These are phyloP conservation scores for Fusarium gaditjirri DNA, from an alignment of 2,329 filamentous ascomycete genomes.

Conservation along the genomic window DNA sequence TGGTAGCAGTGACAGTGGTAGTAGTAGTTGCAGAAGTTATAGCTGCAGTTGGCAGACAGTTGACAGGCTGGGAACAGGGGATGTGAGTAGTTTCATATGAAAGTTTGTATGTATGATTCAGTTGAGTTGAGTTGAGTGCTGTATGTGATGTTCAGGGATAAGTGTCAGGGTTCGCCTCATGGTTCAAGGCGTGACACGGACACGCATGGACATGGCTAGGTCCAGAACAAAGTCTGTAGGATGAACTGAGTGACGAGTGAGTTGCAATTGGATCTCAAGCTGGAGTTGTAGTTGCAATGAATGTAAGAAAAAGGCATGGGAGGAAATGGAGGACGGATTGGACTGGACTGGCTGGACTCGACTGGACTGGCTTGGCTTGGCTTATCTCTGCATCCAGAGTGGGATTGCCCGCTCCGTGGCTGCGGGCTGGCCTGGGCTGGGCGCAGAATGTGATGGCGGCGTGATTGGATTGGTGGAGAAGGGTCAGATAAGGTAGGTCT, in stretches of 20 bases:
- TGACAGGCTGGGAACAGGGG: conserved; percentile 27
- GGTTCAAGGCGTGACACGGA: conserved; percentile 35
- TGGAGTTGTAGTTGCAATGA: conserved; percentile 3
- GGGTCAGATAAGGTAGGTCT: conserved; percentile 33
- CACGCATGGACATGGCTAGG: conserved; percentile 31
- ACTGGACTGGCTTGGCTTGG: background rate
- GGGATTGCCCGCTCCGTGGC: conserved; percentile 21
- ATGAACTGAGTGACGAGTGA: conserved; percentile 23
- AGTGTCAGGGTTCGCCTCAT: conserved; percentile 37
- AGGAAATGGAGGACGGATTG: conserved; percentile 7
- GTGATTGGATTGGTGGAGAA: conserved; percentile 39
- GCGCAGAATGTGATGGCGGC: conserved; percentile 28
- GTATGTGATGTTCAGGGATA: conserved; percentile 31
- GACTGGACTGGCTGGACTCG: background rate
- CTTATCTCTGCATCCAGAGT: conserved; percentile 33
- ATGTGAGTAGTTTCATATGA: conserved; percentile 42
- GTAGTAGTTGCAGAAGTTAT: background rate
- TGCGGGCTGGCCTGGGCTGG: conserved; percentile 16
- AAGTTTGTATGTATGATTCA: conserved; percentile 23
- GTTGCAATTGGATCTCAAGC: background rate
- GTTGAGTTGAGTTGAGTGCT: background rate
- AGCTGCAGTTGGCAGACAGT: conserved; percentile 2
- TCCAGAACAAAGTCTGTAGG: conserved; percentile 28
- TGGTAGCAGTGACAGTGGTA: background rate
- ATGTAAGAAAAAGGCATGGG: conserved; percentile 18